Conservation (phyloP, 1,284 basidiomycete genomes). For the Melanopsichium pennsylvanicum region DNA sequence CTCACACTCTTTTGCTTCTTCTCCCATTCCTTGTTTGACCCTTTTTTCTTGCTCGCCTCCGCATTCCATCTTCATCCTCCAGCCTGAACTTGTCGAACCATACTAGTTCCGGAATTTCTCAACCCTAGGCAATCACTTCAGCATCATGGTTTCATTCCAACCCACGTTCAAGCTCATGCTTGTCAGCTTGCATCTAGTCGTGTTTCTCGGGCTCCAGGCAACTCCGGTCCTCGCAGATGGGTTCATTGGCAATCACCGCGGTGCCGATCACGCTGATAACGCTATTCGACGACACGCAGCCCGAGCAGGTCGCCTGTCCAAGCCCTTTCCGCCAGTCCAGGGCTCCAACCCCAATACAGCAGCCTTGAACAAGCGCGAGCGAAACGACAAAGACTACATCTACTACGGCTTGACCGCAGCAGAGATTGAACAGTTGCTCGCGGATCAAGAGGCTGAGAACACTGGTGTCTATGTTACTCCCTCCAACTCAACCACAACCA, state of each 20-base stretch:
- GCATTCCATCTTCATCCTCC: not conserved
- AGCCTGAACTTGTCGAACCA: not conserved
- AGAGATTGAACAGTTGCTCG: slow-evolving; percentile 20
- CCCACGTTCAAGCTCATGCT: slow-evolving; percentile 31
- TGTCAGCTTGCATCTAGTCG: slow-evolving; percentile 29
- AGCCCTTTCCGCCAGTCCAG: slow-evolving; percentile 12
- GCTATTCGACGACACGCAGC: slow-evolving; percentile 31
- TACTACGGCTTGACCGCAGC: slow-evolving; percentile 16
- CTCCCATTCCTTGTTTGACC: no score
- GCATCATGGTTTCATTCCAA: slow-evolving; percentile 31
- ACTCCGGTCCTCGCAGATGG: slow-evolving; percentile 12
- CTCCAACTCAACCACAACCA: slow-evolving; percentile 10
- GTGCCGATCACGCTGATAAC: slow-evolving; percentile 4
- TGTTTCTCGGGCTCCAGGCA: slow-evolving; percentile 10
- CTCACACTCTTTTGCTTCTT: slow-evolving; percentile 24
- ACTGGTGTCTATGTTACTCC: slow-evolving; percentile 1
- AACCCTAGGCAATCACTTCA: not conserved
- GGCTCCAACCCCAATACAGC: not conserved
- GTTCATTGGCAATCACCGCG: not conserved
- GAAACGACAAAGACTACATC: not conserved
- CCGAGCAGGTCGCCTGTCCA: slow-evolving; percentile 28
- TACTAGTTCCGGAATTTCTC: not conserved
- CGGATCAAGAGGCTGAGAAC: slow-evolving; percentile 8
- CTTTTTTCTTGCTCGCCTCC: not conserved
- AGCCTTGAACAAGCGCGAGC: slow-evolving; percentile 9